A percentile compares a stretch with the other conserved stretches of the same genome.
Evolutionary conservation across 2,329 filamentous ascomycete species (phyloP).

Genomic region (Metarhizium robertsii): DNA sequence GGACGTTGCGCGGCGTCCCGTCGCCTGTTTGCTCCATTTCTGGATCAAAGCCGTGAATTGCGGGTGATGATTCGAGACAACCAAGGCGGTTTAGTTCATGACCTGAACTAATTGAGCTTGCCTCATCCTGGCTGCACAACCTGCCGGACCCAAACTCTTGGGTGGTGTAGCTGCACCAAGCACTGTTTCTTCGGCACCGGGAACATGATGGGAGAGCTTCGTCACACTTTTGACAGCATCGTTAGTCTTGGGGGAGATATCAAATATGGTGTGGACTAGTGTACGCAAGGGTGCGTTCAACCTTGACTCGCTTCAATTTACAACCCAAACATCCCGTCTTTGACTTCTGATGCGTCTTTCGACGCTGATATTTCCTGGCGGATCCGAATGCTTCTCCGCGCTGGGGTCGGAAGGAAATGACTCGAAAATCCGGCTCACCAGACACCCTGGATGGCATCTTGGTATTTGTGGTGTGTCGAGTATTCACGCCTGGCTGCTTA

Average conservation of each 20-base stretch:
- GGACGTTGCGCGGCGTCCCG: constrained; percentile 11
- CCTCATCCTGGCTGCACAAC: no score
- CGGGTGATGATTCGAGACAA: no score
- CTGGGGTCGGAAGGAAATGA: constrained; percentile 1
- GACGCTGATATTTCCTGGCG: constrained; percentile 7
- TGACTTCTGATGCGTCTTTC: constrained; percentile 12
- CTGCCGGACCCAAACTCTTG: background rate
- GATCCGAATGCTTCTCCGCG: background rate
- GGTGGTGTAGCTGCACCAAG: background rate
- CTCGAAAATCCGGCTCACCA: background rate
- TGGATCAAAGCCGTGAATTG: background rate
- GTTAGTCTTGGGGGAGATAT: background rate
- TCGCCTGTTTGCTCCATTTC: background rate
- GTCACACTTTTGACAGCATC: background rate
- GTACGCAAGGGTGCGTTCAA: background rate
- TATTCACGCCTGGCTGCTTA: background rate
- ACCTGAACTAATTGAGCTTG: no score
- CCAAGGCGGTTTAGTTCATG: no score
- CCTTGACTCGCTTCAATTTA: constrained; percentile 16
- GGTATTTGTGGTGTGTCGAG: background rate
- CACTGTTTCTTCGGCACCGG: background rate
- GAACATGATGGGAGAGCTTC: constrained; percentile 2
- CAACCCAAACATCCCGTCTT: constrained; percentile 12
- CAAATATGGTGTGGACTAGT: background rate
- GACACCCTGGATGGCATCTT: background rate